These are phyloP conservation scores for Gymnopilus dilepis DNA, from an alignment of 768 basidiomycete genomes.

Conservation along the genomic window DNA sequence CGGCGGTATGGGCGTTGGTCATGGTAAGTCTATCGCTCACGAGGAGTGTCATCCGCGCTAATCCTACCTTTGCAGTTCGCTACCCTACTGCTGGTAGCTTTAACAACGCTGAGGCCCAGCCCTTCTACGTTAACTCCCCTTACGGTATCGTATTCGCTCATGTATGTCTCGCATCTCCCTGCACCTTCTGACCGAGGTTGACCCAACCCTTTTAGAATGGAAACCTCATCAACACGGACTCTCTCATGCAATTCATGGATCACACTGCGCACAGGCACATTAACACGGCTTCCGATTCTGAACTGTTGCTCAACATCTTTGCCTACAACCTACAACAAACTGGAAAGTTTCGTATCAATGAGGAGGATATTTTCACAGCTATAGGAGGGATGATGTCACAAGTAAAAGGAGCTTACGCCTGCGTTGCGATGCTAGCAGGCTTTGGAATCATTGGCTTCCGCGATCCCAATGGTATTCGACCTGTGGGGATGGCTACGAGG, in stretches of 20 bases:
- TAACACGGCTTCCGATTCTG: conserved; percentile 98
- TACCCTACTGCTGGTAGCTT: conserved; percentile 99
- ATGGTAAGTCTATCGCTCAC: conserved; percentile 59
- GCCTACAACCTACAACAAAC: conserved; percentile 98
- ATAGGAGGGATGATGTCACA: conserved; percentile 88
- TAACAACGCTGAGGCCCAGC: conserved; percentile 96
- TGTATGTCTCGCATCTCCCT: conserved; percentile 52
- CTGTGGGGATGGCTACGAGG: conserved; percentile 84
- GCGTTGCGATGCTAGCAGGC: conserved; percentile 98
- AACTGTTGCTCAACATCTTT: conserved; percentile 95
- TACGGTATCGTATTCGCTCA: conserved; percentile 99
- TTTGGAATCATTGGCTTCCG: conserved; percentile 98
- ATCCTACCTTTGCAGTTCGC: conserved; percentile 61
- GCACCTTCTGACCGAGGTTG: conserved; percentile 9
- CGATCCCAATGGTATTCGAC: conserved; percentile 97
- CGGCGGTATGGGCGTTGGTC: conserved; percentile 97
- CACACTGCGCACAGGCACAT: conserved; percentile 97
- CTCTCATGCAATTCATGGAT: conserved; percentile 92
- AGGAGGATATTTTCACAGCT: conserved; percentile 98
- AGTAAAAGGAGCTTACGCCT: conserved; percentile 93
- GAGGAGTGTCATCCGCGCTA: conserved; percentile 9
- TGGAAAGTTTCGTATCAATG: conserved; percentile 98
- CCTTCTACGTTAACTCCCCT: conserved; percentile 99
- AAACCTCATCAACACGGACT: conserved; percentile 91
- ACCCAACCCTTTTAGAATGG: conserved; percentile 73